Conservation (phyloP, 257 asterid species). For the Forsythia viridissima region DNA sequence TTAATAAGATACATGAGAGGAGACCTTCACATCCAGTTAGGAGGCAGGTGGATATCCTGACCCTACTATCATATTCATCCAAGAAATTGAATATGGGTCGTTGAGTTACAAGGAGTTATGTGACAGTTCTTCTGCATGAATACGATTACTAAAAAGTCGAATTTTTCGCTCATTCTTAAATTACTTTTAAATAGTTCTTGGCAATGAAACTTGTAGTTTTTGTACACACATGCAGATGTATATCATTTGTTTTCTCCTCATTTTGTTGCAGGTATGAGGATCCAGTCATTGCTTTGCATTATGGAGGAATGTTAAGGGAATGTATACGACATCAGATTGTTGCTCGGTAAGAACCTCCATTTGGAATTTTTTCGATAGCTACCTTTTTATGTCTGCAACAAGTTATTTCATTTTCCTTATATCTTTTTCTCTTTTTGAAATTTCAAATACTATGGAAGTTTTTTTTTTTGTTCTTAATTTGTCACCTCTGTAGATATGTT, state of each 20-base stretch:
- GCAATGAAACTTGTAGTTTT: not conserved
- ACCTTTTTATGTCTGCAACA: not conserved
- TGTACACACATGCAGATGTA: not conserved
- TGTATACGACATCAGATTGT: constrained; percentile 88
- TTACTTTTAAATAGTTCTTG: not conserved
- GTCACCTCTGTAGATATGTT: constrained; percentile 51
- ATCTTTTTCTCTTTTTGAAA: not conserved
- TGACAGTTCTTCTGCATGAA: not conserved
- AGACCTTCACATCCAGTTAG: too few species aligned
- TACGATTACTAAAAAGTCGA: not conserved
- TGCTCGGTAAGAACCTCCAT: constrained; percentile 52
- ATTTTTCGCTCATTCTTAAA: not conserved
- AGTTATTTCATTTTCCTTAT: not conserved
- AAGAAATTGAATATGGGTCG: not conserved
- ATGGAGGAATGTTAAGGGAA: constrained; percentile 86
- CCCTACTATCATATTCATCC: not conserved
- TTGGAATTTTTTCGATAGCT: not conserved
- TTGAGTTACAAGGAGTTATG: too few species aligned
- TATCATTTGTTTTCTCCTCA: not conserved
- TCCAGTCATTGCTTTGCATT: constrained; percentile 74
- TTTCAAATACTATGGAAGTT: not conserved
- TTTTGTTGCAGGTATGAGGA: constrained; percentile 63
- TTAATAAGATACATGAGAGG: too few species aligned
- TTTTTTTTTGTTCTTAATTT: not conserved
- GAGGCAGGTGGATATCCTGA: too few species aligned